These are phyloP conservation scores for Penicillium silybi DNA, from an alignment of 495 filamentous ascomycete genomes.

Conservation along the genomic window DNA sequence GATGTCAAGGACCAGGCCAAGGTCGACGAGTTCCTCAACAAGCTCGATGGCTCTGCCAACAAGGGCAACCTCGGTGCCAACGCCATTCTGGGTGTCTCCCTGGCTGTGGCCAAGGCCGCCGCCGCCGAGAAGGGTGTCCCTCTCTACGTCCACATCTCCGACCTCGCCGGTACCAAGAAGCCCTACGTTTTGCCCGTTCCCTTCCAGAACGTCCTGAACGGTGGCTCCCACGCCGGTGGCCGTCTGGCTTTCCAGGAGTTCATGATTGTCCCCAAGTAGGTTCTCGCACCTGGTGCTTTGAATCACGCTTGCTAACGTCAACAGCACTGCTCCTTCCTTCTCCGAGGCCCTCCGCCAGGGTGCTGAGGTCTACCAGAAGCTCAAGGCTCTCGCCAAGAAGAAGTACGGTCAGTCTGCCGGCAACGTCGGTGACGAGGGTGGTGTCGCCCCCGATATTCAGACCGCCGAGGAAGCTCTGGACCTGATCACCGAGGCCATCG, in stretches of 20 bases:
- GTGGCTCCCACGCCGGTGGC: constrained; percentile 98
- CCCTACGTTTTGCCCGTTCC: constrained; percentile 98
- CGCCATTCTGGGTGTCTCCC: constrained; percentile 92
- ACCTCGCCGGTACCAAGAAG: constrained; percentile 99
- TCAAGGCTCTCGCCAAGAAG: constrained; percentile 98
- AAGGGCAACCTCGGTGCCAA: constrained; percentile 98
- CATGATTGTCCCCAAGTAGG: constrained; percentile 95
- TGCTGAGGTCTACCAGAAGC: constrained; percentile 94
- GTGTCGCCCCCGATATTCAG: constrained; percentile 99
- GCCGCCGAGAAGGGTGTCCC: constrained; percentile 98
- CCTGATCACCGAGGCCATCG: constrained; percentile 92
- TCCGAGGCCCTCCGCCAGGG: constrained; percentile 94
- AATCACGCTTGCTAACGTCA: neutral
- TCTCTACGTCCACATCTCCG: constrained; percentile 96
- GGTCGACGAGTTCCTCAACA: constrained; percentile 91
- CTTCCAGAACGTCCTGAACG: constrained; percentile 99
- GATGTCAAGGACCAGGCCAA: constrained; percentile 96
- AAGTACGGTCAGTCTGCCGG: constrained; percentile 98
- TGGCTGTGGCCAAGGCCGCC: constrained; percentile 96
- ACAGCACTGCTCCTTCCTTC: constrained; percentile 72
- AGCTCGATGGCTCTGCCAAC: constrained; percentile 93
- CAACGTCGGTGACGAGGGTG: constrained; percentile 98
- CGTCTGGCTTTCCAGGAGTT: constrained; percentile 99
- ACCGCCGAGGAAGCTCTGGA: constrained; percentile 94
- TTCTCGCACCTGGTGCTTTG: constrained; percentile 5